Conservation (phyloP, 805 yeast genomes). For the Wickerhamiella slavikovae region DNA sequence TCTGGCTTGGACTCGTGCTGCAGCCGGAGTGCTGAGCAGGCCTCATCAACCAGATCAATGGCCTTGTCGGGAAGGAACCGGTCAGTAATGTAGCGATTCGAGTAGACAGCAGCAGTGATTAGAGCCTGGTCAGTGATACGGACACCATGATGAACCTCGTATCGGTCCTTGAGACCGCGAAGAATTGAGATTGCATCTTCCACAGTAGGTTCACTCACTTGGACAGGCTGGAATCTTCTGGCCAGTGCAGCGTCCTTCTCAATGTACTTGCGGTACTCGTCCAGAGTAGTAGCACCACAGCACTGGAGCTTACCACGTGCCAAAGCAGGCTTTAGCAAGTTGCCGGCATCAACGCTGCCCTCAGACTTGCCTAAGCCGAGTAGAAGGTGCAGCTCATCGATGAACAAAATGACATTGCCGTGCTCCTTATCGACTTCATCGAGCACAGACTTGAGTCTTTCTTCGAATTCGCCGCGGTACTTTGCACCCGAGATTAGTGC, state of each 20-base stretch:
- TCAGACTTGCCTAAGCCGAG: conserved; percentile 85
- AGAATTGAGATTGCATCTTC: conserved; percentile 79
- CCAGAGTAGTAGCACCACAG: conserved; percentile 91
- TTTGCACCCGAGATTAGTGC: conserved; percentile 87
- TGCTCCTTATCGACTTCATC: conserved; percentile 65
- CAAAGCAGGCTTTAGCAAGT: conserved; percentile 75
- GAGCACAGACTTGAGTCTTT: conserved; percentile 58
- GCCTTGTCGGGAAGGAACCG: conserved; percentile 91
- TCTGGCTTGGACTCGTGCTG: conserved; percentile 98
- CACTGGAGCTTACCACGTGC: conserved; percentile 86
- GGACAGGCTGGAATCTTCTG: conserved; percentile 78
- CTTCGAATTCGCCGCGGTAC: conserved; percentile 91
- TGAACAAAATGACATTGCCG: conserved; percentile 60
- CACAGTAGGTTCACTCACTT: conserved; percentile 72
- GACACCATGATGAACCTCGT: conserved; percentile 96
- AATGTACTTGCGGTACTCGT: conserved; percentile 78
- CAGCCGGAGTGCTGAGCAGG: conserved; percentile 80
- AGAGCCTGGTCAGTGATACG: conserved; percentile 80
- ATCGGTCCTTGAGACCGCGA: conserved; percentile 81
- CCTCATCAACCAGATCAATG: conserved; percentile 89
- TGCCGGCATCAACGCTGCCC: conserved; percentile 91
- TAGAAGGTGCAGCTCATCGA: conserved; percentile 78
- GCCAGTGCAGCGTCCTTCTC: conserved; percentile 95
- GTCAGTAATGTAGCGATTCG: conserved; percentile 80
- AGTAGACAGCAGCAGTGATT: conserved; percentile 80